These are phyloP conservation scores for Tricholoma sp. DNA, from an alignment of 768 basidiomycete genomes.

Conservation along the genomic window DNA sequence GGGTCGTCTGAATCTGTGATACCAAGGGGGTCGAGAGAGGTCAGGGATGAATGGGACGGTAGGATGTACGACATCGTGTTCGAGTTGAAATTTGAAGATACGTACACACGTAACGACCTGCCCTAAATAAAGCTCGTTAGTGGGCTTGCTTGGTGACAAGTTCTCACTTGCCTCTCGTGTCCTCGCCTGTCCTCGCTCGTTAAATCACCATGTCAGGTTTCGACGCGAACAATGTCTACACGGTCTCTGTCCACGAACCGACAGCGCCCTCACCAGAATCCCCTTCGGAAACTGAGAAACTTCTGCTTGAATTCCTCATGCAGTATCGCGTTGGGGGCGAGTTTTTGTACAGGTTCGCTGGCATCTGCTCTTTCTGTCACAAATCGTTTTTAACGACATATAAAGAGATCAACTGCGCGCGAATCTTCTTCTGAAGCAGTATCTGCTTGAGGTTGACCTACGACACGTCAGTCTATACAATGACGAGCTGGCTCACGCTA, in stretches of 20 bases:
- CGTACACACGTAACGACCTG: constrained; percentile 22
- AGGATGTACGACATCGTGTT: constrained; percentile 13
- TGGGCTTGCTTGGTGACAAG: constrained; percentile 4
- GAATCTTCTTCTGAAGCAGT: constrained; percentile 85
- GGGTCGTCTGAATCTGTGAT: constrained; percentile 20
- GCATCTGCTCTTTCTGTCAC: neutral
- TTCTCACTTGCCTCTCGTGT: neutral
- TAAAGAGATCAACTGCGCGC: constrained; percentile 80
- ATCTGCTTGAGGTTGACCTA: constrained; percentile 83
- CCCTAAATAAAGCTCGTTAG: constrained; percentile 24
- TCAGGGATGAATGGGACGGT: constrained; percentile 20
- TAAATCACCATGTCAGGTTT: constrained; percentile 67
- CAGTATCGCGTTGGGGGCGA: constrained; percentile 86
- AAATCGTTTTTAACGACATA: constrained; percentile 13
- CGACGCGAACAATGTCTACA: constrained; percentile 76
- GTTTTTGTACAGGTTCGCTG: constrained; percentile 81
- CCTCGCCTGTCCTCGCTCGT: constrained; percentile 3
- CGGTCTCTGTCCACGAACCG: constrained; percentile 73
- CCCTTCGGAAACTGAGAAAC: constrained; percentile 76
- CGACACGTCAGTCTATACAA: constrained; percentile 78
- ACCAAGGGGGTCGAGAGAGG: constrained; percentile 24
- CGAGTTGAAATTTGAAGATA: neutral
- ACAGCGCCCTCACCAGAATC: constrained; percentile 56
- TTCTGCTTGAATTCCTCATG: constrained; percentile 81
- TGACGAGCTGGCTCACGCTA: constrained; percentile 87